These are phyloP conservation scores for Dendrobium nobile DNA, from an alignment of 106 monocot genomes.

Conservation along the genomic window DNA sequence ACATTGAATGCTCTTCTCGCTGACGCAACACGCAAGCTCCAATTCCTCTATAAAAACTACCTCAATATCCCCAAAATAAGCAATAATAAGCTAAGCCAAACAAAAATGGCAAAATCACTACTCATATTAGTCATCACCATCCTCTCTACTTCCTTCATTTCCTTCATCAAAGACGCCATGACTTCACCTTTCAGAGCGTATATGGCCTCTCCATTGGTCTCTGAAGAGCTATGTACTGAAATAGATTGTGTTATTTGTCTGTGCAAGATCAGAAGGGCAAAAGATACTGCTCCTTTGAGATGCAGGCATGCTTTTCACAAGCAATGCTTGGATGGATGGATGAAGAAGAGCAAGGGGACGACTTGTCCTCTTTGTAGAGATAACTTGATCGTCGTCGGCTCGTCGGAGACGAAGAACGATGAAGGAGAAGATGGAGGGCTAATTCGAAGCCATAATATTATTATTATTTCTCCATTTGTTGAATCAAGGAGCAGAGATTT, in stretches of 20 bases:
- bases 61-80: not conserved
- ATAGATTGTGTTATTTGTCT: not conserved
- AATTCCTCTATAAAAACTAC: not conserved
- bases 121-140: not conserved
- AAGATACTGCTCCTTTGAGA: not conserved
- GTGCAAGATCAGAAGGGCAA: not conserved
- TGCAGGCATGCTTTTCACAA: slow-evolving; percentile 9
- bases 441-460: not conserved
- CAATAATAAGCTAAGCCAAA: not conserved
- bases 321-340: not conserved
- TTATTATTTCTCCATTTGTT: not conserved
- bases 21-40: not conserved
- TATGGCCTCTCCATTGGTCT: not conserved
- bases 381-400: not conserved
- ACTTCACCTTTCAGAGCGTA: not conserved
- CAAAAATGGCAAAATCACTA: not conserved
- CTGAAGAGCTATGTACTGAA: not conserved
- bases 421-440: slow-evolving; percentile 1
- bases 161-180: not conserved
- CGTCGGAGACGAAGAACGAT: not conserved
- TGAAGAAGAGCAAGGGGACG: not conserved
- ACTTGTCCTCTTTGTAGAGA: slow-evolving; percentile 4
- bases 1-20: not conserved
- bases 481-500: not conserved
- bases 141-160: not conserved